These are phyloP conservation scores for Physaria fendleri DNA, from an alignment of 345 rosid species.

Conservation along the genomic window DNA sequence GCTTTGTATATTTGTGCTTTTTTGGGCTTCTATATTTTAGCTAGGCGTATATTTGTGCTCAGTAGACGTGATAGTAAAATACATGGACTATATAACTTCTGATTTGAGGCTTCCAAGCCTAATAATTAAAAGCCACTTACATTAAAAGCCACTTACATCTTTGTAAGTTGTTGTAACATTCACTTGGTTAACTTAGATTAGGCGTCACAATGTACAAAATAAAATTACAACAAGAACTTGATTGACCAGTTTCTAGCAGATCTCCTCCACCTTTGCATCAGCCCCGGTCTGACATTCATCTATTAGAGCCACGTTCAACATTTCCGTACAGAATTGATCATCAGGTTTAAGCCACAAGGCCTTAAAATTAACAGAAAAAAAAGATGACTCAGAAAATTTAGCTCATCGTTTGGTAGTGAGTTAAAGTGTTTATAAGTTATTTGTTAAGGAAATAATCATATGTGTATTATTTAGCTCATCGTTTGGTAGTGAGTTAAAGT, in stretches of 20 bases:
- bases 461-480: background rate
- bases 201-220: constrained; percentile 10
- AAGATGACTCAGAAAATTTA: background rate
- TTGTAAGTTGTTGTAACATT: no score
- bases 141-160: no score
- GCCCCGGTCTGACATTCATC: constrained; percentile 62
- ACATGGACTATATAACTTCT: no score
- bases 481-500: background rate
- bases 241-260: constrained; percentile 31
- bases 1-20: no score
- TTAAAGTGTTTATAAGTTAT: background rate
- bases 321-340: constrained; percentile 81
- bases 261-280: constrained; percentile 51
- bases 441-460: background rate
- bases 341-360: constrained; percentile 78
- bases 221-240: constrained; percentile 13
- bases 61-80: no score
- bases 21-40: no score
- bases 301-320: constrained; percentile 68
- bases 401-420: background rate
- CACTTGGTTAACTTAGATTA: constrained; percentile 3
- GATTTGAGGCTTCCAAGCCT: no score
- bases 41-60: no score
- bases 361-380: constrained; percentile 32
- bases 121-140: no score